Conservation (phyloP, 495 filamentous ascomycete genomes). For the Aspergillus leporis region DNA sequence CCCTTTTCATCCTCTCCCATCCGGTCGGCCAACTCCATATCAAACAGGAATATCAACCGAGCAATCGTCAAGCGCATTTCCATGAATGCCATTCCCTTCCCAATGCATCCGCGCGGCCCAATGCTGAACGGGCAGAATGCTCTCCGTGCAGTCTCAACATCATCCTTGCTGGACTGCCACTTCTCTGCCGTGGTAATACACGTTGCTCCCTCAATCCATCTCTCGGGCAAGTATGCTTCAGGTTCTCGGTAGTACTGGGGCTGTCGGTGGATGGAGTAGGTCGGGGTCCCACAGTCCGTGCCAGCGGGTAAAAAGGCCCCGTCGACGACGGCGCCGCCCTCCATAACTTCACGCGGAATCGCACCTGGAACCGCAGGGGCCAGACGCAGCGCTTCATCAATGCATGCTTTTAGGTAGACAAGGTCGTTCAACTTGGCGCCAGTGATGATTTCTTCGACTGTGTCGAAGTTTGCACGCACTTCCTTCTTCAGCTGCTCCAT, state of each 20-base stretch:
- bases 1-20: conserved; percentile 41
- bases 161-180: conserved; percentile 38
- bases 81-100: conserved; percentile 57
- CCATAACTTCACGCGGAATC: conserved; percentile 56
- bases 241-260: conserved; percentile 53
- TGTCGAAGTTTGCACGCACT: conserved; percentile 51
- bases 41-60: conserved; percentile 48
- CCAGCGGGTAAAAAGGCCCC: conserved; percentile 52
- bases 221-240: conserved; percentile 49
- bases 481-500: conserved; percentile 49
- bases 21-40: conserved; percentile 43
- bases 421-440: conserved; percentile 51
- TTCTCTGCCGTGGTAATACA: conserved; percentile 21
- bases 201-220: conserved; percentile 51
- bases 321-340: conserved; percentile 55
- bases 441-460: conserved; percentile 55
- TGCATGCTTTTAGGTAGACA: conserved; percentile 59
- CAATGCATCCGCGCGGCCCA: conserved; percentile 58
- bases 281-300: conserved; percentile 52
- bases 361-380: conserved; percentile 60
- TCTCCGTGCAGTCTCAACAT: conserved; percentile 39
- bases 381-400: conserved; percentile 66
- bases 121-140: conserved; percentile 60
- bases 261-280: conserved; percentile 60
- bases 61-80: conserved; percentile 55